These are phyloP conservation scores for Camillea tinctor DNA, from an alignment of 2,329 filamentous ascomycete species.

Conservation along the genomic window DNA sequence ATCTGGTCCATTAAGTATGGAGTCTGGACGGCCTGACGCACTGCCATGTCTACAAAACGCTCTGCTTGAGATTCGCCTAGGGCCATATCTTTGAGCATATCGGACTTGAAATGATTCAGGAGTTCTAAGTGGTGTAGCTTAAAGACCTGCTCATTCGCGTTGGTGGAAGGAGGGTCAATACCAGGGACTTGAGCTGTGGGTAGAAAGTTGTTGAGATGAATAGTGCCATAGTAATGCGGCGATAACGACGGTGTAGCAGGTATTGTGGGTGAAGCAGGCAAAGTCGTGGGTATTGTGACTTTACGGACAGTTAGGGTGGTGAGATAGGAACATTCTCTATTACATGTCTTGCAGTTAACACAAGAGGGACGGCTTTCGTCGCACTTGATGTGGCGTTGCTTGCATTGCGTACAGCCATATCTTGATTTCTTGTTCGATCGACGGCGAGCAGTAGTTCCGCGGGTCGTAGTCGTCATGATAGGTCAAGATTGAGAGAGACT, in stretches of 20 bases:
- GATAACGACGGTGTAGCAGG: too few species aligned
- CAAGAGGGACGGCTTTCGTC: constrained; percentile 42
- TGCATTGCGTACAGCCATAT: constrained; percentile 23
- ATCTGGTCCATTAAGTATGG: constrained; percentile 49
- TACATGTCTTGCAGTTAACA: constrained; percentile 39
- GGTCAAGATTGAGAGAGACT: too few species aligned
- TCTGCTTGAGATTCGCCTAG: constrained; percentile 15
- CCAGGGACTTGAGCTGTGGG: neutral
- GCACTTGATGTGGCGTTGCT: constrained; percentile 31
- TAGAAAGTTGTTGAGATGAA: too few species aligned
- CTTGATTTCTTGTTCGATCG: constrained; percentile 19
- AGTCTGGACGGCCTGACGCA: constrained; percentile 30
- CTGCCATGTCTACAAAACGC: constrained; percentile 15
- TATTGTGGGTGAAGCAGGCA: neutral
- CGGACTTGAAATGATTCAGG: constrained; percentile 34
- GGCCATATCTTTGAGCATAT: constrained; percentile 19
- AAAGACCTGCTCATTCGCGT: constrained; percentile 29
- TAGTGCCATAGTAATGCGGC: neutral
- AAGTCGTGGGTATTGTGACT: neutral
- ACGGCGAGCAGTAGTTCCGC: constrained; percentile 1
- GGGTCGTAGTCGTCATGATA: too few species aligned
- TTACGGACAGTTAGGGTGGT: constrained; percentile 4
- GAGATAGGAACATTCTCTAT: constrained; percentile 36
- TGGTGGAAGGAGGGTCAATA: neutral
- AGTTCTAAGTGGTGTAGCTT: constrained; percentile 40